Conservation (phyloP, 352 stramenopile species). For the Phytopythium aichiense region DNA sequence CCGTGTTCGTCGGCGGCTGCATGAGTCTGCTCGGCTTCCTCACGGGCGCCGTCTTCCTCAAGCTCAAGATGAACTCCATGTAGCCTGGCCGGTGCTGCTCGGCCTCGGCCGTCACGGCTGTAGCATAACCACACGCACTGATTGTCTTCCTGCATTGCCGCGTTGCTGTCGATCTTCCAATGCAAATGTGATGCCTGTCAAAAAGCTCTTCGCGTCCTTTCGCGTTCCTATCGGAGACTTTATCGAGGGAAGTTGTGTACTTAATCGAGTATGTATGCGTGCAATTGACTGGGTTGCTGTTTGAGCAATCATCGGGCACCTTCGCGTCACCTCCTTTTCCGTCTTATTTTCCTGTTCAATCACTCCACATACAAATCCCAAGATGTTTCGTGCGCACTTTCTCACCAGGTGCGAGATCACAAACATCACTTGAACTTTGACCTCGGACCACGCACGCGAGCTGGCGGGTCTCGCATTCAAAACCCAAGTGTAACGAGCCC, state of each 20-base stretch:
- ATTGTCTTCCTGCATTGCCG: no score
- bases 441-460: neutral
- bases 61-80: no score
- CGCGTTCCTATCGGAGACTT: neutral
- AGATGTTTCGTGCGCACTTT: neutral
- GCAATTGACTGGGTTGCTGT: neutral
- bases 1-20: no score
- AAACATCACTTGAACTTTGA: neutral
- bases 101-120: no score
- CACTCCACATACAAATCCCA: neutral
- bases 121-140: no score
- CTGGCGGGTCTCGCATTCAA: neutral
- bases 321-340: neutral
- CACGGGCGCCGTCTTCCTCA: no score
- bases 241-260: neutral
- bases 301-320: neutral
- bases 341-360: neutral
- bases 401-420: neutral
- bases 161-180: no score
- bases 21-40: no score
- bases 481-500: neutral
- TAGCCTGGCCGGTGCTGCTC: no score
- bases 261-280: neutral
- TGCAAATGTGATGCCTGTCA: neutral
- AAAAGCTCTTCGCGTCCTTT: neutral